These are phyloP conservation scores for Annulohypoxylon moriforme DNA, from an alignment of 495 filamentous ascomycete species.

Conservation along the genomic window DNA sequence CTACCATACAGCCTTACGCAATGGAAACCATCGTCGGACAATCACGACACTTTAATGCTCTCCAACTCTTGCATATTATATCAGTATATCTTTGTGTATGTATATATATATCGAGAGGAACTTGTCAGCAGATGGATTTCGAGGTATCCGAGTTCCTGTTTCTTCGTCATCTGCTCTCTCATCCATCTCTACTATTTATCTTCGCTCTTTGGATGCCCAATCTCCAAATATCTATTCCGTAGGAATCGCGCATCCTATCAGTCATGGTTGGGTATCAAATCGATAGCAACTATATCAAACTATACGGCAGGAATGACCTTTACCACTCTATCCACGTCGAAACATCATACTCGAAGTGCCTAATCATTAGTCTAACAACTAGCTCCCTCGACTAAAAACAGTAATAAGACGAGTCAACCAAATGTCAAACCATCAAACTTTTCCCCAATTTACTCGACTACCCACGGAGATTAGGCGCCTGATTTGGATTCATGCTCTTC, in stretches of 20 bases:
- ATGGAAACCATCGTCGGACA: constrained; percentile 43
- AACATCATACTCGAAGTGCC: constrained; percentile 15
- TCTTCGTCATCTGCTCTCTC: not conserved
- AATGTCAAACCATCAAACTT: constrained; percentile 41
- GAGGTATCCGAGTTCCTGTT: not conserved
- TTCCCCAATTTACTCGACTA: constrained; percentile 44
- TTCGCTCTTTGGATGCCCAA: constrained; percentile 2
- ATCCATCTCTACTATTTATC: constrained; percentile 6
- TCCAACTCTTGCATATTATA: constrained; percentile 37
- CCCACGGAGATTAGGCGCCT: constrained; percentile 47
- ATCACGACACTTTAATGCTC: constrained; percentile 37
- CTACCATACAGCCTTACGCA: constrained; percentile 32
- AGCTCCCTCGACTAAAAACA: constrained; percentile 15
- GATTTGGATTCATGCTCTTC: constrained; percentile 45
- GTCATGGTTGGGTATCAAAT: constrained; percentile 32
- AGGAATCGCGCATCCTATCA: constrained; percentile 14
- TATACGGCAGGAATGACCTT: constrained; percentile 17
- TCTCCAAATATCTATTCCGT: not conserved
- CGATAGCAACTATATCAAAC: constrained; percentile 18
- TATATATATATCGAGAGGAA: constrained; percentile 26
- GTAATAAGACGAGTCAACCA: constrained; percentile 5
- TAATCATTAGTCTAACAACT: constrained; percentile 21
- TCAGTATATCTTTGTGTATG: constrained; percentile 6
- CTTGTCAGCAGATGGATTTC: constrained; percentile 26
- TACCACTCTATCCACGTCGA: constrained; percentile 7